phyloP scores from a whole-genome alignment of 768 basidiomycete species.

The Hygrocybe coccinea region DNA sequence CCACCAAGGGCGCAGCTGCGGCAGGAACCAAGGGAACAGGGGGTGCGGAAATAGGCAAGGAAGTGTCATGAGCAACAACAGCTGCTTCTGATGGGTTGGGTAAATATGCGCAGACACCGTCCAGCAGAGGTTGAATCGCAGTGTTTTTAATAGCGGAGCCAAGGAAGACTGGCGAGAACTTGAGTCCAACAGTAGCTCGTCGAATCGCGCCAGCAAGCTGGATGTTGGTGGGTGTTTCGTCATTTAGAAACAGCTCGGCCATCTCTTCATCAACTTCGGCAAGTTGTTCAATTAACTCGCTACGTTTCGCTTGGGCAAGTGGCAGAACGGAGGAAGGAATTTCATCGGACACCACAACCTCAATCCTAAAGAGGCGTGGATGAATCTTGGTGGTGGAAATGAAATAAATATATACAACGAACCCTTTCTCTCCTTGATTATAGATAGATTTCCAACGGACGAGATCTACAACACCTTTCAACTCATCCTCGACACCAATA shows the following conservation, averaged over 20 bases:
- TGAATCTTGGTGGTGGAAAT: not conserved
- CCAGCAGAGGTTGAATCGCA: constrained; percentile 86
- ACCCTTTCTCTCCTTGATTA: constrained; percentile 95
- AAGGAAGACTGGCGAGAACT: constrained; percentile 94
- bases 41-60: constrained; percentile 57
- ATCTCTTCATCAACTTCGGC: constrained; percentile 95
- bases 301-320: constrained; percentile 77
- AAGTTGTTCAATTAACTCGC: constrained; percentile 88
- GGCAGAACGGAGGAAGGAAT: constrained; percentile 74
- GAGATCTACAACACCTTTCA: constrained; percentile 89
- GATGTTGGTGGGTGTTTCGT: constrained; percentile 63
- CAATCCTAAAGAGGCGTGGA: constrained; percentile 44
- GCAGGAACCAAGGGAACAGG: constrained; percentile 77
- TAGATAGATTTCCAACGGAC: constrained; percentile 93
- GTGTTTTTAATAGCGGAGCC: constrained; percentile 98
- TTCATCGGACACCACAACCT: constrained; percentile 77
- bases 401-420: constrained; percentile 25
- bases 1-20: constrained; percentile 81
- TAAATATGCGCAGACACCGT: constrained; percentile 93
- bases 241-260: constrained; percentile 86
- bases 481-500: constrained; percentile 83
- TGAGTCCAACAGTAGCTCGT: constrained; percentile 79
- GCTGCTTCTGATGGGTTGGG: constrained; percentile 80
- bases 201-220: constrained; percentile 84
- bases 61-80: constrained; percentile 78